Evolutionary conservation across 2,329 filamentous ascomycete species (phyloP), one percentile per base, ranked within the genome.

Genomic region (Rhexocercosporidium sp.): DNA sequence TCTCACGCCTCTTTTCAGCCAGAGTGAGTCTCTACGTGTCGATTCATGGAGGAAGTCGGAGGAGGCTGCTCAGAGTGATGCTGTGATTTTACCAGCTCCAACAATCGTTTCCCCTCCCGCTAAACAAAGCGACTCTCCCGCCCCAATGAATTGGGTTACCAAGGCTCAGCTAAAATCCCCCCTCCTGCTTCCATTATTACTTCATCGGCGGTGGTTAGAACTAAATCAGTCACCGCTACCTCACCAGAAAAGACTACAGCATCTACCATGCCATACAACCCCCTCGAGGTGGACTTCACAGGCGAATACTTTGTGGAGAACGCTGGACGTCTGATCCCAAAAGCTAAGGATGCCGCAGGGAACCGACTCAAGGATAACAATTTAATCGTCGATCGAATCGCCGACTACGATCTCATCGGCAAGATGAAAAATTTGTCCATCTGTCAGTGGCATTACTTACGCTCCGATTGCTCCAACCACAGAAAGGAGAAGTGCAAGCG

Each of bases 401-500:
- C 18, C 1, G 59, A 62, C 11, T 53, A 49, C 5, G 59, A 62
- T 8, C 31, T 62, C 11, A 53, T 62, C 31, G 31, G 16, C 20
- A 39, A 34, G 59, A 51, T 62, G 29, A 62, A 53, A 20, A 49
- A 51, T n/a, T 34, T 37, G 46, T 53, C 29, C 3, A 34, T 62
- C n/a, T 62, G 59, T 31, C 29, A 49, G 5, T 62, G 59, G 59
- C 44, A 62, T 27, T 51, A 51, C 14, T 47, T 69, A 29, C 61
- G 66, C 25, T 59, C 66, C 14, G 66, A 69, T 46, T 68, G 66
- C 39, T 27, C 25, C n/a, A 39, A 51, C 31, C n/a, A 18, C 12
- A 47, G 20, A 11, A 47, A 47, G n/a, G 44, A 47, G 44, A 57
- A 59, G 20, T 69, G 66, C 61, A 59, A 60, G 44, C 34, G 53